These are phyloP conservation scores for Boletus coccyginus DNA, from an alignment of 768 basidiomycete genomes.

Conservation along the genomic window DNA sequence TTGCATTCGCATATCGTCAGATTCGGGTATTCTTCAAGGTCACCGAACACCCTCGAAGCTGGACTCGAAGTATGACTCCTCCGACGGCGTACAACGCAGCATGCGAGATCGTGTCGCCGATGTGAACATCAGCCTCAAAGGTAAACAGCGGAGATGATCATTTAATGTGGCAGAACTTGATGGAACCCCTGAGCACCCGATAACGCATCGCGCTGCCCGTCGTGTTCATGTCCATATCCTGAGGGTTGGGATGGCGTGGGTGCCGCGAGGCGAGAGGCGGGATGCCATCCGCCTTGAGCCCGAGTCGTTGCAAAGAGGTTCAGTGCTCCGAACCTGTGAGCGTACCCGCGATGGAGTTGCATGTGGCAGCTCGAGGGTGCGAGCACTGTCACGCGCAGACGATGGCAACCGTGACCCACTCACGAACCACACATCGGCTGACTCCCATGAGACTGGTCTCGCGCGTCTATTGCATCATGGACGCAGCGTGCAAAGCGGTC, in stretches of 20 bases:
- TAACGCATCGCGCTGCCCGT: not conserved
- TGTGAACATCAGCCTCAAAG: not conserved
- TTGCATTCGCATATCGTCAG: not conserved
- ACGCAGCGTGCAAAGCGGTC: not conserved
- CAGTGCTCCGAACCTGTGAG: constrained; percentile 5
- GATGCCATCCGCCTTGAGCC: not conserved
- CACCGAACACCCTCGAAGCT: not conserved
- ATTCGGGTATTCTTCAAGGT: not conserved
- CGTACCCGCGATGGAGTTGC: not conserved
- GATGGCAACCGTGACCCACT: not conserved
- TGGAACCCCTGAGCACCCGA: not conserved
- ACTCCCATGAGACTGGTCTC: constrained; percentile 8
- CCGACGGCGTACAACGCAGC: not conserved
- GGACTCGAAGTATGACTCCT: not conserved
- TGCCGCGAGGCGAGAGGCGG: constrained; percentile 13
- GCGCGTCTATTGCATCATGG: not conserved
- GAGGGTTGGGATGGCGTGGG: not conserved
- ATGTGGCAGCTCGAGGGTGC: not conserved
- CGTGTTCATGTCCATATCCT: not conserved
- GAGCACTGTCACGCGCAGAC: not conserved
- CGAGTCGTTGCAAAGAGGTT: not conserved
- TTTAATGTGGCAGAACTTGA: constrained; percentile 6
- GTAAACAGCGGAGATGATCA: constrained; percentile 21
- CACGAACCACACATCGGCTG: not conserved
- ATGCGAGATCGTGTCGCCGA: constrained; percentile 3